phyloP scores from a whole-genome alignment of 805 yeast species.

The Debaryomyces prosopidis region DNA sequence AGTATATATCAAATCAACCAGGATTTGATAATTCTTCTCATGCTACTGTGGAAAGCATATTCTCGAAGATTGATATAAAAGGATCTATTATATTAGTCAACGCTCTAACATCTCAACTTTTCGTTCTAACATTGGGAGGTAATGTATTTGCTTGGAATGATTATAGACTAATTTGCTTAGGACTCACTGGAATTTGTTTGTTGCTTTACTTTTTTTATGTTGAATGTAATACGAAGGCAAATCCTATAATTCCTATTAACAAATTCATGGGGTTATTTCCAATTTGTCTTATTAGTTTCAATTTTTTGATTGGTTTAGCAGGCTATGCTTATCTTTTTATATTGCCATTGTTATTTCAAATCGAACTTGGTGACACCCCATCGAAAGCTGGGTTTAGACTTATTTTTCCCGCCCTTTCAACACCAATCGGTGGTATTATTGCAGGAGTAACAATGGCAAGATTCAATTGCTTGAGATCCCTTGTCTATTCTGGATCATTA shows the following conservation, averaged over 20 bases:
- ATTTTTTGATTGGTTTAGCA: slow-evolving; percentile 38
- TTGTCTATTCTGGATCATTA: slow-evolving; percentile 33
- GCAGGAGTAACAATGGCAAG: slow-evolving; percentile 41
- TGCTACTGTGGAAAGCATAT: slow-evolving; percentile 4
- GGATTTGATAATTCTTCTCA: slow-evolving; percentile 12
- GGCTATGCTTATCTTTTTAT: slow-evolving; percentile 42
- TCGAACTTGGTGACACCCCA: slow-evolving; percentile 40
- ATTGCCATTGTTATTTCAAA: slow-evolving; percentile 43
- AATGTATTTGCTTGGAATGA: slow-evolving; percentile 18
- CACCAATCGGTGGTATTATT: slow-evolving; percentile 43
- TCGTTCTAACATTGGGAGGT: slow-evolving; percentile 26
- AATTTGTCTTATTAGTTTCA: slow-evolving; percentile 24
- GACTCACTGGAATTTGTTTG: slow-evolving; percentile 12
- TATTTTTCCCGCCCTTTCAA: slow-evolving; percentile 40
- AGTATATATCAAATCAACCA: slow-evolving; percentile 27
- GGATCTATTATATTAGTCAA: slow-evolving; percentile 33
- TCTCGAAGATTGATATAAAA: slow-evolving; percentile 29
- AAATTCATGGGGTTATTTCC: slow-evolving; percentile 22
- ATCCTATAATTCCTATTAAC: slow-evolving; percentile 34
- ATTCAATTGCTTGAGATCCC: slow-evolving; percentile 20
- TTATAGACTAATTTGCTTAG: slow-evolving; percentile 11
- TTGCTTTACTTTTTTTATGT: slow-evolving; percentile 14
- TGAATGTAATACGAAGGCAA: slow-evolving; percentile 22
- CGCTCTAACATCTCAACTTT: slow-evolving; percentile 31
- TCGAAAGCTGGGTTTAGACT: slow-evolving; percentile 43